phyloP scores from a whole-genome alignment of 2,329 filamentous ascomycete species.

The Incumbomyces delicatus region DNA sequence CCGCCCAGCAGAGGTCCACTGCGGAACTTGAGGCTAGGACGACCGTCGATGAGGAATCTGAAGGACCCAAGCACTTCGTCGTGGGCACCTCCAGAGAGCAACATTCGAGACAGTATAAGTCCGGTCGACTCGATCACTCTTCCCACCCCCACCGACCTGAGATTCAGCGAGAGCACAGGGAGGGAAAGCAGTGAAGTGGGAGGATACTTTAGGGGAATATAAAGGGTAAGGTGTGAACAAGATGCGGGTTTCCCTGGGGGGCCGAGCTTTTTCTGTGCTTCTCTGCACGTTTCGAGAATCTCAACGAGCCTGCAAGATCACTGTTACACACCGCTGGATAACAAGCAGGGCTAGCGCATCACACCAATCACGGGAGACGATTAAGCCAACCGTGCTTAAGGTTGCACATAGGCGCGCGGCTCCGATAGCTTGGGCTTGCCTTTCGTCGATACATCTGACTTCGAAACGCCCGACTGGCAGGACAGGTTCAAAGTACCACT shows the following conservation, averaged over 20 bases:
- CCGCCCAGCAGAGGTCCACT: not conserved
- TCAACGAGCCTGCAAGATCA: not conserved
- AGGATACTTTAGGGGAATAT: slow-evolving; percentile 6
- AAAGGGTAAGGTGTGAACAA: not conserved
- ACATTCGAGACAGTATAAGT: slow-evolving; percentile 2
- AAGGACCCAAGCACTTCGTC: slow-evolving; percentile 2
- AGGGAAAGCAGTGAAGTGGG: slow-evolving; percentile 5
- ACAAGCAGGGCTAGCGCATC: no score
- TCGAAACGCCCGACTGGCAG: no score
- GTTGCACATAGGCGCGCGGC: no score
- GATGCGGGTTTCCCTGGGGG: not conserved
- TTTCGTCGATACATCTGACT: no score
- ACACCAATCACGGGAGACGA: no score
- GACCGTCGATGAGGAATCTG: slow-evolving; percentile 6
- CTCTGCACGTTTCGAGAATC: no score
- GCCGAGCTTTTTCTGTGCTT: no score
- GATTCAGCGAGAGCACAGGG: slow-evolving; percentile 6
- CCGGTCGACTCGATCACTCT: not conserved
- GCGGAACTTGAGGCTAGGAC: slow-evolving; percentile 4
- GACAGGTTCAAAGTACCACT: no score
- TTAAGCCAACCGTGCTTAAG: no score
- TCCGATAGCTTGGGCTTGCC: no score
- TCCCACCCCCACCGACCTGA: slow-evolving; percentile 1
- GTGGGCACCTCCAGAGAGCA: not conserved
- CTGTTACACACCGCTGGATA: not conserved